A percentile compares a stretch with the other conserved stretches of the same genome.
phyloP scores from a whole-genome alignment of 2,329 filamentous ascomycete genomes.

The Alternaria tenuissima region DNA sequence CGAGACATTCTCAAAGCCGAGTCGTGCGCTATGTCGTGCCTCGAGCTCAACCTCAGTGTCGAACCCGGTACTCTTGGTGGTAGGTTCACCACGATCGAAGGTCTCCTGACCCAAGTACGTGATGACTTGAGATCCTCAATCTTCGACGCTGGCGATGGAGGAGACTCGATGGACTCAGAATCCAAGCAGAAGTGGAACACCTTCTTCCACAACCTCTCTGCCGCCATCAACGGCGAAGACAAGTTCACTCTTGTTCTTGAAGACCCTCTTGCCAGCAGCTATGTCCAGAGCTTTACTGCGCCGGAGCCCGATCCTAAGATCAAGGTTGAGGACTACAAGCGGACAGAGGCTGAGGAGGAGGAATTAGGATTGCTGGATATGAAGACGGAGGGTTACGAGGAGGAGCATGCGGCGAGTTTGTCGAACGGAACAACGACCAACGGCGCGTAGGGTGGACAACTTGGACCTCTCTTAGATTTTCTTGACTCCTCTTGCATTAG shows the following conservation, averaged over 20 bases:
- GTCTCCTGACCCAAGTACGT: conserved; percentile 88
- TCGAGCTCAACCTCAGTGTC: conserved; percentile 85
- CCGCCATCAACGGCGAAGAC: conserved; percentile 80
- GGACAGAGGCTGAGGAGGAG: conserved; percentile 92
- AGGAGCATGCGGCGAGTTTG: conserved; percentile 45
- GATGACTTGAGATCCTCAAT: conserved; percentile 89
- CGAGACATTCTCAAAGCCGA: conserved; percentile 97
- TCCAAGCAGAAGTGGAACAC: conserved; percentile 77
- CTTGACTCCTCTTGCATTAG: conserved; percentile 33
- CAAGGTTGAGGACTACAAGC: conserved; percentile 79
- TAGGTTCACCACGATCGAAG: conserved; percentile 96
- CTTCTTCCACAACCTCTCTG: conserved; percentile 81
- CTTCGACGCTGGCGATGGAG: conserved; percentile 78
- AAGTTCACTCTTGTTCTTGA: conserved; percentile 84
- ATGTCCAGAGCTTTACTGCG: conserved; percentile 84
- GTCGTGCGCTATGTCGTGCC: conserved; percentile 84
- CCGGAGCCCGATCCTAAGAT: conserved; percentile 87
- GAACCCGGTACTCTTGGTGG: conserved; percentile 95
- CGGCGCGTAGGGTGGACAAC: conserved; percentile 17
- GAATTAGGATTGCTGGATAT: conserved; percentile 91
- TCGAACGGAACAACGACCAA: conserved; percentile 33
- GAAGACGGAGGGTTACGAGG: conserved; percentile 87
- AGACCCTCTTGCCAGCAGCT: conserved; percentile 91
- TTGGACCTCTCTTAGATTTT: conserved; percentile 24
- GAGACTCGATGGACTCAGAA: conserved; percentile 75